Base-by-base conservation (phyloP, 768 basidiomycete species). In the Tubosaeta brunneosetosa region DNA sequence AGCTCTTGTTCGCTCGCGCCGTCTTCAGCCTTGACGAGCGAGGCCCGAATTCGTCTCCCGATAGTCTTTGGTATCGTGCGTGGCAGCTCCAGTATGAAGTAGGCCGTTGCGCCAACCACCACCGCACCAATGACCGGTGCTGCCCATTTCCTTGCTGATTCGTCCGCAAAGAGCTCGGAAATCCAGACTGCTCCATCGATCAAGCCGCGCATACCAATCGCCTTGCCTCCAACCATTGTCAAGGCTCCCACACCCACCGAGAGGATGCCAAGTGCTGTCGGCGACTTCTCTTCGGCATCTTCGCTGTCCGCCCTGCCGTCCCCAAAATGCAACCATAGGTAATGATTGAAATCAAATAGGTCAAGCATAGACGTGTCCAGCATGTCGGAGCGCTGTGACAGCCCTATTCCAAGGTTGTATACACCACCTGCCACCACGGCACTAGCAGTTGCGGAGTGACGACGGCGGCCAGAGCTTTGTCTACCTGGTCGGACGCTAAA, bases 81-180 rank as follows among this genome's bases (percentile, higher is more conserved):
- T 0, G 97, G 97, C 19, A 99, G 79, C 62, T 97, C 93, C 60
- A 89, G 72, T 50, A 97, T 75, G 55, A 97, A 73, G 73, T 94
- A 97, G 2, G 82, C 83, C 1, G 83, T 81, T 22, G 87, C 71
- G 13, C 91, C 91, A 53, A 91, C 66, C 14, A 84, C 80, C 44
- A 82, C 73, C 1, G 86, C 87, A 27, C 93, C 94, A 36, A 95
- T 62, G 48, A 92, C 77, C 7, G 95, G 94, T 1, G 84, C 91
- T 2, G 81, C 85, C 94, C 94, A 97, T 70, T 82, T 86, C 61
- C 91, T 82, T 6, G 88, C 77, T 3, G 77, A 75, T 66, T 91
- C 90, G 68, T 91, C 89, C 50, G 84, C 84, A 51, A 95, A 74
- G 14, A 97, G 65, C 56, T 97, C 90, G 4, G 82, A 77, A 44